A percentile compares a stretch with the other conserved stretches of the same genome.
These are phyloP conservation scores for Rhodotorula taiwanensis DNA, from an alignment of 768 basidiomycete species.

Conservation along the genomic window DNA sequence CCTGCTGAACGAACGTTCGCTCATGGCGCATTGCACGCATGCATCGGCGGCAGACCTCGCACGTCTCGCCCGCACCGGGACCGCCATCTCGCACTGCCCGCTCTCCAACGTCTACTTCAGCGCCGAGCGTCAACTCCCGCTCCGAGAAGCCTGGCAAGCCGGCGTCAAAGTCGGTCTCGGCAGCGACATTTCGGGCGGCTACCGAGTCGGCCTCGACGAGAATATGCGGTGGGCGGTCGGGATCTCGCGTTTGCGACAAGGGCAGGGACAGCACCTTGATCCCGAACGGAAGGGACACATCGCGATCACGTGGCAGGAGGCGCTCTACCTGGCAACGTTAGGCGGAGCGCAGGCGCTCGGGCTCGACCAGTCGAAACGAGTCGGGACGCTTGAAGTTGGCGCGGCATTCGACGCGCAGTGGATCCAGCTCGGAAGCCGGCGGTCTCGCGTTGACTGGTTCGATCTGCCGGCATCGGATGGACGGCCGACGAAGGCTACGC, in stretches of 20 bases:
- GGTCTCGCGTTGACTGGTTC: conserved; percentile 53
- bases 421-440: conserved; percentile 40
- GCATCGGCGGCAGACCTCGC: conserved; percentile 53
- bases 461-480: conserved; percentile 46
- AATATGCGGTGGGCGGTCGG: conserved; percentile 73
- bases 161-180: conserved; percentile 71
- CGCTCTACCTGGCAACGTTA: conserved; percentile 70
- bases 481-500: conserved; percentile 26
- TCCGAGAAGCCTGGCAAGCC: conserved; percentile 62
- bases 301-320: conserved; percentile 71
- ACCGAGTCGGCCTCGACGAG: conserved; percentile 67
- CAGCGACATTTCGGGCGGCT: conserved; percentile 79
- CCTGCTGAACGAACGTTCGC: conserved; percentile 58
- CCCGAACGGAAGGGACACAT: conserved; percentile 45
- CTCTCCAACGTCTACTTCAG: conserved; percentile 86
- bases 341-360: conserved; percentile 69
- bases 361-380: conserved; percentile 42
- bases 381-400: conserved; percentile 41
- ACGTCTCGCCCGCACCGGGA: conserved; percentile 52
- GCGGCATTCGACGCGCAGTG: conserved; percentile 45
- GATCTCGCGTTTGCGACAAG: conserved; percentile 62
- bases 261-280: conserved; percentile 60
- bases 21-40: conserved; percentile 88
- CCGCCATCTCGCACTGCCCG: conserved; percentile 77
- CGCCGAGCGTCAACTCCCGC: conserved; percentile 56